phyloP scores from a whole-genome alignment of 2,329 filamentous ascomycete genomes.

The Neofusicoccum sp. region DNA sequence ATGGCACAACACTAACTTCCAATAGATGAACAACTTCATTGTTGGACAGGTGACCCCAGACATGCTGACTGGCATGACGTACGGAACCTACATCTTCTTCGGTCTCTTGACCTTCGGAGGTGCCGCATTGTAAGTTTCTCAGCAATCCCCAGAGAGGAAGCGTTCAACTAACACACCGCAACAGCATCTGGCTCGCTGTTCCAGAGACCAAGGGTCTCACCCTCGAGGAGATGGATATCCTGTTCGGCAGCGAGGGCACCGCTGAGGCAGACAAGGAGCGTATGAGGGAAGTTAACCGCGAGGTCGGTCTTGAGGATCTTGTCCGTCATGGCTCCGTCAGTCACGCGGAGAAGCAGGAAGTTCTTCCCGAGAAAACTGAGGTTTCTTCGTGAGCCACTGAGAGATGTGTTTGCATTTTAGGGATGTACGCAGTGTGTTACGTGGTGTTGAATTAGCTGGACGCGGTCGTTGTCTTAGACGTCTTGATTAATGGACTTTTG shows the following conservation, averaged over 20 bases:
- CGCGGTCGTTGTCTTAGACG: not conserved
- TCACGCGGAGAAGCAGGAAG: conserved; percentile 17
- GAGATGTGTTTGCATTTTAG: not conserved
- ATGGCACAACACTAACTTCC: not conserved
- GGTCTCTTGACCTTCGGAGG: conserved; percentile 66
- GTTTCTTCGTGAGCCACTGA: not conserved
- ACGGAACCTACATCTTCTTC: conserved; percentile 74
- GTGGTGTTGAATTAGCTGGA: not conserved
- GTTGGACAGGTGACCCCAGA: conserved; percentile 71
- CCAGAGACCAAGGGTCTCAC: conserved; percentile 58
- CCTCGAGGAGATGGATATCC: conserved; percentile 63
- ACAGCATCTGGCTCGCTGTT: conserved; percentile 50
- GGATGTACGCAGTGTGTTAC: too few relatives aligned
- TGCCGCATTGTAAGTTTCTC: conserved; percentile 47
- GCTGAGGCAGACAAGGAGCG: conserved; percentile 68
- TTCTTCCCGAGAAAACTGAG: conserved; percentile 18
- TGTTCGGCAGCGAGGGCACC: conserved; percentile 68
- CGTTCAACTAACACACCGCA: not conserved
- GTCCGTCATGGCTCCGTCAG: conserved; percentile 19
- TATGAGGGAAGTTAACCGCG: conserved; percentile 72
- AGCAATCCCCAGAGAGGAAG: not conserved
- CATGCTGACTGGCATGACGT: conserved; percentile 65
- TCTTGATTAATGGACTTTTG: too few relatives aligned
- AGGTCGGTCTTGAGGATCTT: conserved; percentile 62
- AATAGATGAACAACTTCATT: conserved; percentile 51